A percentile compares a stretch with the other conserved stretches of the same genome.
Evolutionary conservation across 495 filamentous ascomycete species (phyloP).

Genomic region (Bombardia bombarda): DNA sequence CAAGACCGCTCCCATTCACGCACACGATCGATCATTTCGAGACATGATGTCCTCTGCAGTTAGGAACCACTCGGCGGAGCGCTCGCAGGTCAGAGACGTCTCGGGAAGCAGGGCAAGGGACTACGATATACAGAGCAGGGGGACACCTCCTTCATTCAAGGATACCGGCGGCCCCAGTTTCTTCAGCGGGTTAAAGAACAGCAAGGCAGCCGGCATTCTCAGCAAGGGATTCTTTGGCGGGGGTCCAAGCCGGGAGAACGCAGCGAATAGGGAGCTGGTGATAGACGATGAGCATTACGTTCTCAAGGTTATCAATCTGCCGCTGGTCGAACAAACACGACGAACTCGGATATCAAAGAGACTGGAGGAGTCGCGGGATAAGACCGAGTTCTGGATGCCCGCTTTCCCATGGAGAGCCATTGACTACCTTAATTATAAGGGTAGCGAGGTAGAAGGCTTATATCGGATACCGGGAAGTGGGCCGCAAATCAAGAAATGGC

Average conservation of each 20-base stretch:
- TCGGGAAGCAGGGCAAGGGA: constrained; percentile 34
- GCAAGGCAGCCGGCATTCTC: constrained; percentile 67
- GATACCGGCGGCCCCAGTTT: constrained; percentile 59
- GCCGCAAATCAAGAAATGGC: constrained; percentile 77
- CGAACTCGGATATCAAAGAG: constrained; percentile 77
- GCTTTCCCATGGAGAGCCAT: constrained; percentile 86
- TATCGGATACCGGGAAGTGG: constrained; percentile 83
- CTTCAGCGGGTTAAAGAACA: constrained; percentile 65
- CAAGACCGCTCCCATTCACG: constrained; percentile 50
- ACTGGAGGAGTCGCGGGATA: constrained; percentile 74
- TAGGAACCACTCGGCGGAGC: constrained; percentile 58
- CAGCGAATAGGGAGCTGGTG: constrained; percentile 53
- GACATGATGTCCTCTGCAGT: constrained; percentile 54
- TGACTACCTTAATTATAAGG: constrained; percentile 87
- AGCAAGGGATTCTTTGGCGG: constrained; percentile 74
- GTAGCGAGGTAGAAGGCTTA: constrained; percentile 81
- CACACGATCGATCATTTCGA: constrained; percentile 54
- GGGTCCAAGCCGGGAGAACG: constrained; percentile 61
- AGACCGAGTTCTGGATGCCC: constrained; percentile 97
- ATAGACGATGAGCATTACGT: constrained; percentile 69
- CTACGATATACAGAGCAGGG: constrained; percentile 29
- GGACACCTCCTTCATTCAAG: constrained; percentile 44
- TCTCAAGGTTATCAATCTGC: constrained; percentile 68
- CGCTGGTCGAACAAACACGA: constrained; percentile 77
- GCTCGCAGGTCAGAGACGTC: constrained; percentile 34